Conservation (phyloP, 306 rosid genomes). For the Fragaria ananassa region DNA sequence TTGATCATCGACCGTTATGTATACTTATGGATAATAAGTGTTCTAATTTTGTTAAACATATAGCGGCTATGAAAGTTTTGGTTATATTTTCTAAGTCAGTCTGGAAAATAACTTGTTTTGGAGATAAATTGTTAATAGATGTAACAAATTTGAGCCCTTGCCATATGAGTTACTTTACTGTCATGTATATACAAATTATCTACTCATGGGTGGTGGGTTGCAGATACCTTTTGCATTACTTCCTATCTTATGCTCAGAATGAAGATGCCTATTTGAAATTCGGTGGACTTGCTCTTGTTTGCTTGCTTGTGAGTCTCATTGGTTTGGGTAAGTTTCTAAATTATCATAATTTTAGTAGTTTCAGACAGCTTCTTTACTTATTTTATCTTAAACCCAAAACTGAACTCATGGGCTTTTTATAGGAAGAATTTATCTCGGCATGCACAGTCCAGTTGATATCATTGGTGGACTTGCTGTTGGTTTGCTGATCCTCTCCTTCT, state of each 20-base stretch:
- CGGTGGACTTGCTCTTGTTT: conserved; percentile 57
- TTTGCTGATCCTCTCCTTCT: conserved; percentile 60
- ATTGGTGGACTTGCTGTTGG: conserved; percentile 72
- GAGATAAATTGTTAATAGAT: neutral
- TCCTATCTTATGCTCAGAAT: conserved; percentile 52
- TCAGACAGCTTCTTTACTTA: conserved; percentile 9
- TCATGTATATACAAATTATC: conserved; percentile 25
- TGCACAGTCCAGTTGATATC: conserved; percentile 89
- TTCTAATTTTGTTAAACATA: neutral
- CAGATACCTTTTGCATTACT: conserved; percentile 85
- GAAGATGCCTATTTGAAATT: conserved; percentile 44
- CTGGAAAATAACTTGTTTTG: neutral
- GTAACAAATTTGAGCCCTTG: neutral
- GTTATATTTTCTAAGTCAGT: neutral
- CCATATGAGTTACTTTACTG: conserved; percentile 6
- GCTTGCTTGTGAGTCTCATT: conserved; percentile 67
- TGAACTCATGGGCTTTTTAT: conserved; percentile 29
- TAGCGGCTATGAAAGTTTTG: neutral
- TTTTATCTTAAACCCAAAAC: conserved; percentile 22
- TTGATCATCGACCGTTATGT: neutral
- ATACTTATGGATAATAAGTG: neutral
- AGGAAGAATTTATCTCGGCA: conserved; percentile 97
- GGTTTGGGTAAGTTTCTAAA: conserved; percentile 60
- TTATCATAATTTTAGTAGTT: conserved; percentile 10
- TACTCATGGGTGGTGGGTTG: conserved; percentile 31